Evolutionary conservation across 306 rosid genomes (phyloP).

Genomic region (Mucuna pruriens): DNA sequence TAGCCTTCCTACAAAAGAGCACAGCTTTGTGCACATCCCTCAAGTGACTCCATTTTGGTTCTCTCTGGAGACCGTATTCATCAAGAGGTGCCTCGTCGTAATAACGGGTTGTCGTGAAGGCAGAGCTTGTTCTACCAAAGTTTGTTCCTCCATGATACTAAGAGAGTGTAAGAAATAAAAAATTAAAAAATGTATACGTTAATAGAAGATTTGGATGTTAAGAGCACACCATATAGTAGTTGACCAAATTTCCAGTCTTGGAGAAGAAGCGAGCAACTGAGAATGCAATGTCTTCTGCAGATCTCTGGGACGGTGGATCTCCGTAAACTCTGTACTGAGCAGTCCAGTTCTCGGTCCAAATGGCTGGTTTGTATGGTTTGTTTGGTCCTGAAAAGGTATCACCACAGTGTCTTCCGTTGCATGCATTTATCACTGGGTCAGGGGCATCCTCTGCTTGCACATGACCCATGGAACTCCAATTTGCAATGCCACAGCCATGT

Average conservation of each 20-base stretch:
- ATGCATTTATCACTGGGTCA: constrained; percentile 81
- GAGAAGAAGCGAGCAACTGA: constrained; percentile 86
- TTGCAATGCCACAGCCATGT: constrained; percentile 55
- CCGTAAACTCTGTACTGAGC: constrained; percentile 88
- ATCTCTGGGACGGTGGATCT: constrained; percentile 75
- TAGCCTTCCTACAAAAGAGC: constrained; percentile 67
- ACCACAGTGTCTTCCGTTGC: constrained; percentile 99
- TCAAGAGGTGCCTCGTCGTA: constrained; percentile 97
- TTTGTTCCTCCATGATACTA: constrained; percentile 99
- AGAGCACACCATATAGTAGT: constrained; percentile 87
- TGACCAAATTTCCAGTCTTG: constrained; percentile 69
- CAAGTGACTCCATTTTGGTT: constrained; percentile 93
- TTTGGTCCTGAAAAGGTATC: constrained; percentile 95
- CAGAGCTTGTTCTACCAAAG: constrained; percentile 76
- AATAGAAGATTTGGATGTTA: background rate
- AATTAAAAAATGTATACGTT: background rate
- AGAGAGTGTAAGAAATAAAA: constrained; percentile 18
- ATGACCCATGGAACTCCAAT: constrained; percentile 90
- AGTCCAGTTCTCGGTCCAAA: constrained; percentile 99
- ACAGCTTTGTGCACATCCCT: constrained; percentile 77
- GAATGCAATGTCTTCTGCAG: constrained; percentile 93
- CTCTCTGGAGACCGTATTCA: constrained; percentile 77
- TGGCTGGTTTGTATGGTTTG: constrained; percentile 74
- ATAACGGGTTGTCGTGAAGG: constrained; percentile 76
- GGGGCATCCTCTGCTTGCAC: constrained; percentile 99